These are phyloP conservation scores for Colletotrichum sp. DNA, from an alignment of 2,329 filamentous ascomycete species.

Conservation along the genomic window DNA sequence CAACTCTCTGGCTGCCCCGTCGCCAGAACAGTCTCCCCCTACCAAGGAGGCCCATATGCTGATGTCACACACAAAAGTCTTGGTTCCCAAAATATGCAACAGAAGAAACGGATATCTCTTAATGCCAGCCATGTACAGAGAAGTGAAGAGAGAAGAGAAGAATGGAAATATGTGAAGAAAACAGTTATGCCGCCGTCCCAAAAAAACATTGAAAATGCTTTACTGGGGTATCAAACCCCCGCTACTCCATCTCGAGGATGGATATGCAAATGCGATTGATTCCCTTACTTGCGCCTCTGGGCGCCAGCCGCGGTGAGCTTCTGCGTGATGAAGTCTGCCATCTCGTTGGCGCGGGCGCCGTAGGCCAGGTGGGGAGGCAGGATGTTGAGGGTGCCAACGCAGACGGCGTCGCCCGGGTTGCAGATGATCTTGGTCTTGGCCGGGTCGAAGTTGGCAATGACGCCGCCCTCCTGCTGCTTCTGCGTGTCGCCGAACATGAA, in stretches of 20 bases:
- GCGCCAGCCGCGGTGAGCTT: conserved; percentile 18
- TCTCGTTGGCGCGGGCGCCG: conserved; percentile 33
- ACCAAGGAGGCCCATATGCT: not conserved
- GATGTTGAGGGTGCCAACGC: conserved; percentile 37
- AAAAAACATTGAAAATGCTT: not conserved
- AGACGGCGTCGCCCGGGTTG: conserved; percentile 42
- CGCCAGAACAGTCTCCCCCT: not conserved
- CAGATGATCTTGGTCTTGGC: conserved; percentile 45
- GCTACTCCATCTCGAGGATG: not conserved
- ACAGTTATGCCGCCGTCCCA: not conserved
- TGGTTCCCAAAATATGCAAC: not conserved
- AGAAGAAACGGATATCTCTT: not conserved
- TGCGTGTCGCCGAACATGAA: conserved; percentile 32
- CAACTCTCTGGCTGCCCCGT: not conserved
- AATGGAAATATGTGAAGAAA: not conserved
- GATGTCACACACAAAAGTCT: not conserved
- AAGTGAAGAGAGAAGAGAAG: not conserved
- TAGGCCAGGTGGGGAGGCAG: conserved; percentile 42
- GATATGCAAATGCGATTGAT: not conserved
- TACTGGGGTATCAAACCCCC: not conserved
- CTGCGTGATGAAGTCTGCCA: conserved; percentile 31
- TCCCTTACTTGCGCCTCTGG: conserved; percentile 15
- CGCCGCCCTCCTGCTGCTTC: conserved; percentile 35
- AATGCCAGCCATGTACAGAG: not conserved
- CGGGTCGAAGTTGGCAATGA: conserved; percentile 37